These are phyloP conservation scores for Tetrahymena malaccensis DNA, from an alignment of 73 alveolate species.

Conservation along the genomic window DNA sequence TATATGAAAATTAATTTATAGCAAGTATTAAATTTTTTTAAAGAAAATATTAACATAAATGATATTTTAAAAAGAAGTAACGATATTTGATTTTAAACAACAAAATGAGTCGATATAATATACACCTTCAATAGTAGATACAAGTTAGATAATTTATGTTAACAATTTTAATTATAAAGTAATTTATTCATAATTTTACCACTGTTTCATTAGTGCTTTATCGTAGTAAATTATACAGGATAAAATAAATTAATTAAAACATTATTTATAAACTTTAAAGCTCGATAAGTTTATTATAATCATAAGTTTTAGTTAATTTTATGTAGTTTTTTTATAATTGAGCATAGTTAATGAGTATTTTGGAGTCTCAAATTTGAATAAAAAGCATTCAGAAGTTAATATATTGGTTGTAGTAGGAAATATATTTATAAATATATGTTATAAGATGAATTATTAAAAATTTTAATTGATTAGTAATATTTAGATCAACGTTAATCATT, in stretches of 20 bases:
- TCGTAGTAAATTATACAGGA: not conserved
- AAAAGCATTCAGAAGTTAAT: not conserved
- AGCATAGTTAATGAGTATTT: not conserved
- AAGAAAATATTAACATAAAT: not conserved
- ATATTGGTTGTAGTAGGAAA: not conserved
- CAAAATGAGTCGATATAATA: not conserved
- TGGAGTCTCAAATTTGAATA: not conserved
- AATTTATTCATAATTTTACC: not conserved
- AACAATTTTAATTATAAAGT: not conserved
- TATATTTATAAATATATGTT: too few relatives aligned
- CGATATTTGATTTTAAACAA: not conserved
- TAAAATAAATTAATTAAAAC: too few relatives aligned
- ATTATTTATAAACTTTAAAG: too few relatives aligned
- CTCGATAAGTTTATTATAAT: too few relatives aligned
- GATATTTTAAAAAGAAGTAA: not conserved
- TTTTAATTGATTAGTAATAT: not conserved
- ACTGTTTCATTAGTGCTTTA: not conserved
- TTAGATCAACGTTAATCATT: not conserved
- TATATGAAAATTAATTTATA: not conserved
- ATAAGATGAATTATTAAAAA: too few relatives aligned
- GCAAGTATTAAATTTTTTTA: not conserved
- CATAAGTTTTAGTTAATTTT: not conserved
- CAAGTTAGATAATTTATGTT: not conserved
- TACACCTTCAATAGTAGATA: not conserved
- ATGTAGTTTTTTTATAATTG: not conserved